phyloP scores from a whole-genome alignment of 139 green algal genomes.

The Chlamydomonas sphaeroides region DNA sequence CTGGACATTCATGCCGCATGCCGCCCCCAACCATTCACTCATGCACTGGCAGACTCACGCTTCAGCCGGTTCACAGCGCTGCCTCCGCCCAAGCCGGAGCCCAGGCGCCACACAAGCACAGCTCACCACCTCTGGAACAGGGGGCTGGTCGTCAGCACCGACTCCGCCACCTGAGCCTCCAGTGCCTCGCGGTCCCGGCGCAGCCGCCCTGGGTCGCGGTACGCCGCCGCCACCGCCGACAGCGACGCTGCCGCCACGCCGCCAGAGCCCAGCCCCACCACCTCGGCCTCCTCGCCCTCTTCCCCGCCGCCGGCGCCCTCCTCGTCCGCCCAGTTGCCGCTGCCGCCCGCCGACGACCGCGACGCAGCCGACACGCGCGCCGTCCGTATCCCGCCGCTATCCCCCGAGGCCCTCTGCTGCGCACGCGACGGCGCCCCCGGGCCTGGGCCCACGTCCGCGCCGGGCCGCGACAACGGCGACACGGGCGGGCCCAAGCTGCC shows the following conservation, averaged over 20 bases:
- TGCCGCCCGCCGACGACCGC: not conserved
- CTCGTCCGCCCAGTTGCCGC: not conserved
- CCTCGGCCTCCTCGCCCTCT: not conserved
- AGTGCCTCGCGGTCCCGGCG: conserved; percentile 13
- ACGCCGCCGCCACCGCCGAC: not conserved
- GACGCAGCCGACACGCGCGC: not conserved
- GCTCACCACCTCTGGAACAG: conserved; percentile 26
- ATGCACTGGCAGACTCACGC: too few relatives aligned
- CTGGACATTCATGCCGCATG: too few relatives aligned
- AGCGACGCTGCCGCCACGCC: not conserved
- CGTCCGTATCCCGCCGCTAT: too few relatives aligned
- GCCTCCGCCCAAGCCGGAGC: too few relatives aligned
- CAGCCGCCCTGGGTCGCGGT: conserved; percentile 8
- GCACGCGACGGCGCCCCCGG: too few relatives aligned
- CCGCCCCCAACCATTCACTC: too few relatives aligned
- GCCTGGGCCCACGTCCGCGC: too few relatives aligned
- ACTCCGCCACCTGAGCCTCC: conserved; percentile 22
- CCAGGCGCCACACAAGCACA: too few relatives aligned
- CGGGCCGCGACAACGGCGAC: too few relatives aligned
- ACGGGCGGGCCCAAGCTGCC: too few relatives aligned
- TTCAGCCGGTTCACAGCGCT: too few relatives aligned
- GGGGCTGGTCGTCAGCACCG: conserved; percentile 14
- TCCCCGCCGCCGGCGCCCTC: not conserved
- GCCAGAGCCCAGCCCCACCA: not conserved
- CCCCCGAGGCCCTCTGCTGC: too few relatives aligned